Evolutionary conservation across 2,329 filamentous ascomycete species (phyloP).

Genomic region (Aurifilum marmelostoma): DNA sequence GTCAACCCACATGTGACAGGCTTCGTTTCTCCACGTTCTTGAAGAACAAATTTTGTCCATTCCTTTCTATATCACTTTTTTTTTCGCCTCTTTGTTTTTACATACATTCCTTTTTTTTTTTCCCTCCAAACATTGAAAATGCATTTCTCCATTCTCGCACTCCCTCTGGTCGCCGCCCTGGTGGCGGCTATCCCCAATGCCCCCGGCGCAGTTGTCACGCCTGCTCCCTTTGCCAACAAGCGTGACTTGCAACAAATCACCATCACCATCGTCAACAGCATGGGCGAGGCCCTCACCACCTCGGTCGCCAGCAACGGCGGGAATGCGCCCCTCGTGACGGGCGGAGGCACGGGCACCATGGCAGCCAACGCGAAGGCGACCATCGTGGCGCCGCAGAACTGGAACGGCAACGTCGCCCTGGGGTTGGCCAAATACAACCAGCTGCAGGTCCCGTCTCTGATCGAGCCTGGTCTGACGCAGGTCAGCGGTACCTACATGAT

Average conservation of each 20-base stretch:
- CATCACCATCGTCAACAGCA: conserved; percentile 26
- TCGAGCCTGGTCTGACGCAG: conserved; percentile 21
- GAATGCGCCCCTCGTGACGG: not conserved
- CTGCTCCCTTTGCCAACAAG: conserved; percentile 8
- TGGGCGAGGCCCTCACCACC: conserved; percentile 20
- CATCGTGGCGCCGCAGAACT: conserved; percentile 23
- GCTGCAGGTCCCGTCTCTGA: conserved; percentile 17
- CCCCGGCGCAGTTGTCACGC: conserved; percentile 16
- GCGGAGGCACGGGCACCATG: conserved; percentile 7
- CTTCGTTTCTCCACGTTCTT: conserved; percentile 10
- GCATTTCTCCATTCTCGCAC: conserved; percentile 11
- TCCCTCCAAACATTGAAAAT: not conserved
- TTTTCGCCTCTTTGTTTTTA: too few relatives aligned
- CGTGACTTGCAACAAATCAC: conserved; percentile 19
- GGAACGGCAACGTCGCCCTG: conserved; percentile 26
- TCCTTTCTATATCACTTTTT: not conserved
- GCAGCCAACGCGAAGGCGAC: conserved; percentile 11
- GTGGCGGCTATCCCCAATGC: conserved; percentile 18
- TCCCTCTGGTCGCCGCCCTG: conserved; percentile 21
- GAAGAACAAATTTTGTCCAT: conserved; percentile 5
- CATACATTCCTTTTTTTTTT: not conserved
- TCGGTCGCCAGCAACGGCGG: conserved; percentile 23
- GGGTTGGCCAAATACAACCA: conserved; percentile 8
- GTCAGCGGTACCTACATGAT: conserved; percentile 11
- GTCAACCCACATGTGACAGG: conserved; percentile 1